A percentile compares a stretch with the other conserved stretches of the same genome.
These are phyloP conservation scores for Mucor piriformis DNA, from an alignment of 371 early-diverging fungal genomes.

Conservation along the genomic window DNA sequence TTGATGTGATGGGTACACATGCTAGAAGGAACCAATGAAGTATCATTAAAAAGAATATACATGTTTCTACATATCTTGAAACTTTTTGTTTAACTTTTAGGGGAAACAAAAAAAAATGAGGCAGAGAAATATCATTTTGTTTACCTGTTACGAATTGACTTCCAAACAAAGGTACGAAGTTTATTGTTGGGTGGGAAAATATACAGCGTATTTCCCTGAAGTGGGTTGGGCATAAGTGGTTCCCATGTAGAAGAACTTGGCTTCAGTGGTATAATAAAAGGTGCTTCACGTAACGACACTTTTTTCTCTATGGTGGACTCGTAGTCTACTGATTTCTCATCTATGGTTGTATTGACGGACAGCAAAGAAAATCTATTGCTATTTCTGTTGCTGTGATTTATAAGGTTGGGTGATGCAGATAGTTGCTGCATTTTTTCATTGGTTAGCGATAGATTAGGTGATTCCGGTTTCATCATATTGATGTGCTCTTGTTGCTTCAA, in stretches of 20 bases:
- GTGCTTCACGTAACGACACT: neutral
- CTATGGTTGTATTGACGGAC: conserved; percentile 8
- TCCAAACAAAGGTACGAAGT: conserved; percentile 38
- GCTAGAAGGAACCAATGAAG: conserved; percentile 61
- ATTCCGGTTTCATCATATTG: neutral
- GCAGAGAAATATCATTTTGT: neutral
- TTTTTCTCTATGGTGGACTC: conserved; percentile 8
- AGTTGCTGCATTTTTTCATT: neutral
- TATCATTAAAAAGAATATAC: conserved; percentile 49
- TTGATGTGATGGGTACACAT: conserved; percentile 47
- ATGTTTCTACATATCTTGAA: conserved; percentile 44
- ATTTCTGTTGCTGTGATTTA: neutral
- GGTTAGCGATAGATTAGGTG: neutral
- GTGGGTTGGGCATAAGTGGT: conserved; percentile 12
- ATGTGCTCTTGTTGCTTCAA: neutral
- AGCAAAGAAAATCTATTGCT: conserved; percentile 19
- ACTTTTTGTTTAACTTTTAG: neutral
- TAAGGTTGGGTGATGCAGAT: conserved; percentile 1
- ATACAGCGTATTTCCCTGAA: conserved; percentile 33
- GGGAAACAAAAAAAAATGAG: neutral
- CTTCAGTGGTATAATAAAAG: neutral
- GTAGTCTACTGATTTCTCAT: neutral
- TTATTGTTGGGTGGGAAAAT: conserved; percentile 31
- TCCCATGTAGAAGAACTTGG: conserved; percentile 7
- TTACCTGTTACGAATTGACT: conserved; percentile 46